phyloP scores from a whole-genome alignment of 257 asterid species.

The Nicotiana knightiana region DNA sequence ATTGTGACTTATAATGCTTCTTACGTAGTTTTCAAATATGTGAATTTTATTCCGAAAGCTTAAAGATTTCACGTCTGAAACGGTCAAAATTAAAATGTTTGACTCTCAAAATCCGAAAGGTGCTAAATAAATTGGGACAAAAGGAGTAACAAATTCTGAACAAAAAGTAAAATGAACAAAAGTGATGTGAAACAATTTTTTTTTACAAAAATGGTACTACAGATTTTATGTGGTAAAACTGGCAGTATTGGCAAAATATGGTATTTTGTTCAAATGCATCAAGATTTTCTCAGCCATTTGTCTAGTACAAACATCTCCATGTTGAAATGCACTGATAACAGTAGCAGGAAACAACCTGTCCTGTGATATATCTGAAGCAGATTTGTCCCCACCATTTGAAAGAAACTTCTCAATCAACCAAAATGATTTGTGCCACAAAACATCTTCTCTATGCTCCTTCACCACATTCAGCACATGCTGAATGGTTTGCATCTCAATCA shows the following conservation, averaged over 20 bases:
- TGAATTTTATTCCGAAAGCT: too few species aligned
- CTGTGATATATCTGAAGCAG: conserved; percentile 45
- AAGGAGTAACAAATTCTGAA: too few species aligned
- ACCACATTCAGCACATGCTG: conserved; percentile 46
- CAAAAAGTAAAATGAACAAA: neutral
- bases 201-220: neutral
- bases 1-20: too few species aligned
- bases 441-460: conserved; percentile 61
- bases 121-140: too few species aligned
- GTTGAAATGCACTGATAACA: conserved; percentile 56
- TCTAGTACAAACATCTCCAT: conserved; percentile 57
- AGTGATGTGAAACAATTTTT: neutral
- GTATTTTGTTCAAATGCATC: conserved; percentile 65
- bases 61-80: too few species aligned
- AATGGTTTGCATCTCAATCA: conserved; percentile 44
- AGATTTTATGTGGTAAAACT: conserved; percentile 31
- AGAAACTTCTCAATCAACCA: conserved; percentile 77
- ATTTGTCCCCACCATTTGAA: conserved; percentile 51
- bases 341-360: conserved; percentile 58
- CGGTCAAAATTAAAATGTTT: too few species aligned
- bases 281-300: conserved; percentile 69
- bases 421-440: conserved; percentile 52
- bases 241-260: conserved; percentile 32
- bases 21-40: too few species aligned
- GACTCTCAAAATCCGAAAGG: too few species aligned